These are phyloP conservation scores for Cicer judaicum DNA, from an alignment of 306 rosid species.

Conservation along the genomic window DNA sequence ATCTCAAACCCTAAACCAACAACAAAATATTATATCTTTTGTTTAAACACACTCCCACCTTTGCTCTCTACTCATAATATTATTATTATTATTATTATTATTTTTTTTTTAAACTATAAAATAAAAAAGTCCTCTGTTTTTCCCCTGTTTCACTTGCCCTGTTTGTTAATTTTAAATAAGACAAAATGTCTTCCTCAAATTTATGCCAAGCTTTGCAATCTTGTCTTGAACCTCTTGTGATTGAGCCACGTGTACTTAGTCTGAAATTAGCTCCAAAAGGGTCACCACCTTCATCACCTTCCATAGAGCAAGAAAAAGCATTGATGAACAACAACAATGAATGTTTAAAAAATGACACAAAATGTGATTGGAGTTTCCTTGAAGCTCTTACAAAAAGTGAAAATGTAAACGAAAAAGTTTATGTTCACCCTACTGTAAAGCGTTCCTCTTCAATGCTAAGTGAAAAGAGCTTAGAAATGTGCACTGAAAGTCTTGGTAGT, in stretches of 20 bases:
- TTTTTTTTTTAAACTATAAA: neutral
- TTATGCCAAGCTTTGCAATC: conserved; percentile 62
- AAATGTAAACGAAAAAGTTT: conserved; percentile 41
- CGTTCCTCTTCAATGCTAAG: conserved; percentile 63
- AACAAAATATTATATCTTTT: conserved; percentile 36
- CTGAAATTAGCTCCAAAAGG: conserved; percentile 59
- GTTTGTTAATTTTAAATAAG: conserved; percentile 24
- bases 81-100: too few relatives aligned
- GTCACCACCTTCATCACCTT: conserved; percentile 10
- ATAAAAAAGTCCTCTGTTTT: conserved; percentile 38
- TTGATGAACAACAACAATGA: conserved; percentile 18
- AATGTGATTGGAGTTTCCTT: conserved; percentile 59
- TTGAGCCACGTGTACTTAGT: conserved; percentile 55
- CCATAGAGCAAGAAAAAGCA: conserved; percentile 14
- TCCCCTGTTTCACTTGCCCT: conserved; percentile 35
- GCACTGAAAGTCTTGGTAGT: conserved; percentile 83
- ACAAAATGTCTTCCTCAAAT: conserved; percentile 59
- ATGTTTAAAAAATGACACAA: conserved; percentile 14
- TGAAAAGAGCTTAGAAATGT: conserved; percentile 75
- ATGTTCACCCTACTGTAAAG: conserved; percentile 66
- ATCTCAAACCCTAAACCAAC: neutral
- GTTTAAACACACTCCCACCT: conserved; percentile 22
- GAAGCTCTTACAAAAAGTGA: conserved; percentile 51
- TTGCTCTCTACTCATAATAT: neutral
- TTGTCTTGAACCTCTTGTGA: conserved; percentile 52